Base-by-base conservation (phyloP, 176 grass and related monocot genomes). In the Juncus inflexus region DNA sequence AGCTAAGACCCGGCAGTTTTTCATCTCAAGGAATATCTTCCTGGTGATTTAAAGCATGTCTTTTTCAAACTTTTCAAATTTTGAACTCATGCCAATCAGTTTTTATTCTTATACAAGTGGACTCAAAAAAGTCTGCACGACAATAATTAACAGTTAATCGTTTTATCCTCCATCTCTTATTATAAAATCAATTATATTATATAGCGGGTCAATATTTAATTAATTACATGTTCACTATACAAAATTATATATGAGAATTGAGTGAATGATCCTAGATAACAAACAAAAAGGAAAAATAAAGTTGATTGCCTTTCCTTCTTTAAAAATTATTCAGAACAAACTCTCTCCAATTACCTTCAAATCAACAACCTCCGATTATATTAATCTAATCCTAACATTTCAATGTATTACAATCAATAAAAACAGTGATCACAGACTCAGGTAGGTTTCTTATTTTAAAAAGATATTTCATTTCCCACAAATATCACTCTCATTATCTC, bases 51-150 rank as follows among this genome's bases (percentile, higher is more conserved):
- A 36, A 54, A 67, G 28, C 53, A 54, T 28, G 19, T 28, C 19
- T 28, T 28, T 67, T 54, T 12, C 16, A n/a, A 51, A 58, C 66
- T 55, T 70, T 70, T 70, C 36, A 70, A 70, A 58, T 70, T 69
- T 70, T 36, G 7, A 70, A 70, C 12, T 57, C 37, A 16, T 55
- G 54, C 52, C 51, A 69, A 57, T 11, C 42, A 52, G 9, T 66
- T 66, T 67, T 36, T n/a, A 52, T 53, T 52, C 16, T 67, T 38
- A 6, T 52, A 37, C 45, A n/a, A 67, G 15, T 52, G 15, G 64
- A 67, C 4, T 51, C 40, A 35, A 3, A 47, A 67, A 67, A 36
- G 66, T 70, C 67, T 58, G 36, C 37, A 13, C 67, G 3, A 45
- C 12, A 70, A 70, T 41, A 35, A 59, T 47, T 47, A 54, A 35